Evolutionary conservation across 2,329 filamentous ascomycete species (phyloP), one percentile per base, ranked within the genome.

Genomic region (Ceratocystis eucalypticola): DNA sequence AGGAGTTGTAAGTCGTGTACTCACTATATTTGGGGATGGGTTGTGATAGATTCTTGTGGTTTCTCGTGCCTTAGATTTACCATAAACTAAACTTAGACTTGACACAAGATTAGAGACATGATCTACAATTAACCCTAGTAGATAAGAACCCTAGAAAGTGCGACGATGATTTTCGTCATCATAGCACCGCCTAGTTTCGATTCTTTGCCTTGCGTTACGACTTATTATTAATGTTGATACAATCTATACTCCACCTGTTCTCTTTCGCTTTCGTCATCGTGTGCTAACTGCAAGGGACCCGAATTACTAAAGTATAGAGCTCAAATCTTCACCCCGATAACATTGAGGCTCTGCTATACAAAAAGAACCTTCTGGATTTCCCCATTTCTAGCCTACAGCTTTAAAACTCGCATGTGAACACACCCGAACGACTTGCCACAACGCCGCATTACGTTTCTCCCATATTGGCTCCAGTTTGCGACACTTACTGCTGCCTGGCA

Each of bases 1-100:
- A 81, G 71, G 77, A 79, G 65, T 70, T 79, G 64, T 79, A 70
- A 22, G 61, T 20, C 53, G 3, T 28, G 12, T 28, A 45, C 5
- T 45, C 3, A 3, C n/a, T 2, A 22, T 20, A 50, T 10, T n/a
- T 5, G 28, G 8, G 20, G 17, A 22, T 15, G 30, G 30, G n/a
- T 45, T 25, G 37, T 41, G 44, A 48, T 48, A 37, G 55, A 59
- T n/a, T 12, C 8, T 5, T 10, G 6, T 20, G 12, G 55, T 28
- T 6, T 30, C 33, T n/a, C 1, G 15, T 7, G 55, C 20, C 30
- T 37, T n/a, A 17, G 28, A 57, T 57, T 57, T 57, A 57, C 17
- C 8, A 50, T 22, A 20, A 3, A 53, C 46, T 48, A 20, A 41
- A 41, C 48, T 53, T 53, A 53, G 22, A 53, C 48, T 53, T 53